A percentile compares a stretch with the other conserved stretches of the same genome.
Conservation (phyloP, 331 rosid genomes). For the Malus hybrid region DNA sequence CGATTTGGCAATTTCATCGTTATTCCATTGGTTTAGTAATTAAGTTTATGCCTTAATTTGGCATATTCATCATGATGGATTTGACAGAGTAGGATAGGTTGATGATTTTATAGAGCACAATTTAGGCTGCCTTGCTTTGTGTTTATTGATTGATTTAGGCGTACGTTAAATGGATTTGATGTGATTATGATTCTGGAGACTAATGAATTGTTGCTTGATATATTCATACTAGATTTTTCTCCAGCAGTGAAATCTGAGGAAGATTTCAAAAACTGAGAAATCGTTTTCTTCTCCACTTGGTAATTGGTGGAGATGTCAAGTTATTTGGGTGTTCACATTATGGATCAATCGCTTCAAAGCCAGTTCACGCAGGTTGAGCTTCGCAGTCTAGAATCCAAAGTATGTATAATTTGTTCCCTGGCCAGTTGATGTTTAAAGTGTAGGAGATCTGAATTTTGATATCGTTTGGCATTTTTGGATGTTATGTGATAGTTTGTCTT, state of each 20-base stretch:
- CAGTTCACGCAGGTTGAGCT: constrained; percentile 97
- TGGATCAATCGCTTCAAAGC: constrained; percentile 89
- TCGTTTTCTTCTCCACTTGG: constrained; percentile 10
- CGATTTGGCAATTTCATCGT: not conserved
- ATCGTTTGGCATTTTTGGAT: not conserved
- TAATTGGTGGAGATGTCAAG: constrained; percentile 57
- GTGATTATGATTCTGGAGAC: constrained; percentile 18
- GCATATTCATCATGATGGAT: not conserved
- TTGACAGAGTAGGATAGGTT: constrained; percentile 21
- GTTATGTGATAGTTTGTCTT: constrained; percentile 1
- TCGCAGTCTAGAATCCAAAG: constrained; percentile 72
- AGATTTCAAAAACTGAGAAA: not conserved
- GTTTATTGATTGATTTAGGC: constrained; percentile 15
- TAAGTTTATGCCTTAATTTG: not conserved
- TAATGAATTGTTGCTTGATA: not conserved
- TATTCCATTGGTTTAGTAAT: not conserved
- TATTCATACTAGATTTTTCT: constrained; percentile 5
- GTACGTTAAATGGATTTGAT: constrained; percentile 11
- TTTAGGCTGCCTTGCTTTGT: constrained; percentile 16
- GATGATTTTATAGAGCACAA: constrained; percentile 22
- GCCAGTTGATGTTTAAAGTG: not conserved
- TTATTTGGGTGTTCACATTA: constrained; percentile 72
- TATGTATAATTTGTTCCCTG: constrained; percentile 25
- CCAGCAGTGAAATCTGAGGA: constrained; percentile 2
- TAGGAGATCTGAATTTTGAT: constrained; percentile 4